These are phyloP conservation scores for Fusarium marasasianum DNA, from an alignment of 2,329 filamentous ascomycete species.

Conservation along the genomic window DNA sequence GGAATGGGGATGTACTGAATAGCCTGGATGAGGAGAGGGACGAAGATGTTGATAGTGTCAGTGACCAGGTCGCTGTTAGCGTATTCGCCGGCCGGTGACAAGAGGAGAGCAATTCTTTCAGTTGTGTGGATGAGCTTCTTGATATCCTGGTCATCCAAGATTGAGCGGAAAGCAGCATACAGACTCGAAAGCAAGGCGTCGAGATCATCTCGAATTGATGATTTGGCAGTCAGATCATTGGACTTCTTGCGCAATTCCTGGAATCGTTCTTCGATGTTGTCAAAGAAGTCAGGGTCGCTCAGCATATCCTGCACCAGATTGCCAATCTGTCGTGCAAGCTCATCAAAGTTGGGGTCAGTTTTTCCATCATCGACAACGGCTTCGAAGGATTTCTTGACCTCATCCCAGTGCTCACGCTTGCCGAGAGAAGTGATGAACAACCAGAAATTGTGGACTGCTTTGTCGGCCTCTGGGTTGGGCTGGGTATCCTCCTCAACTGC, in stretches of 20 bases:
- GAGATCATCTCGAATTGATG: constrained; percentile 76
- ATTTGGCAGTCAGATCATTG: constrained; percentile 72
- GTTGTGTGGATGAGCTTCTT: constrained; percentile 74
- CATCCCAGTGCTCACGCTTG: constrained; percentile 77
- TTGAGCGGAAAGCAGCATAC: constrained; percentile 72
- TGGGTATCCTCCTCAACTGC: constrained; percentile 76
- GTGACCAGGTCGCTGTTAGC: constrained; percentile 77
- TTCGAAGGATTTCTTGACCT: constrained; percentile 73
- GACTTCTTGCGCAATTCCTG: constrained; percentile 62
- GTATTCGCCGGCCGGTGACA: constrained; percentile 72
- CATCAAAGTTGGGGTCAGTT: constrained; percentile 84
- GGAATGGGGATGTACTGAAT: constrained; percentile 92
- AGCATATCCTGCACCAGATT: constrained; percentile 82
- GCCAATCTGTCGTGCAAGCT: constrained; percentile 77
- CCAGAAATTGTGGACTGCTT: constrained; percentile 84
- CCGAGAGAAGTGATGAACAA: constrained; percentile 82
- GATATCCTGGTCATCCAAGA: constrained; percentile 77
- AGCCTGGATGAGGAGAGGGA: constrained; percentile 78
- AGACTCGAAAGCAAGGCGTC: constrained; percentile 76
- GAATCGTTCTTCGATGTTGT: constrained; percentile 70
- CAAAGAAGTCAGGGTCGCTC: constrained; percentile 86
- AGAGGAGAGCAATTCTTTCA: constrained; percentile 72
- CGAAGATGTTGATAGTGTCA: constrained; percentile 81
- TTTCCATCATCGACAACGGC: constrained; percentile 77
- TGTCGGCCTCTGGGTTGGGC: constrained; percentile 77